These are phyloP conservation scores for Guadua angustifolia DNA, from an alignment of 176 grass and related monocot species.

Conservation along the genomic window DNA sequence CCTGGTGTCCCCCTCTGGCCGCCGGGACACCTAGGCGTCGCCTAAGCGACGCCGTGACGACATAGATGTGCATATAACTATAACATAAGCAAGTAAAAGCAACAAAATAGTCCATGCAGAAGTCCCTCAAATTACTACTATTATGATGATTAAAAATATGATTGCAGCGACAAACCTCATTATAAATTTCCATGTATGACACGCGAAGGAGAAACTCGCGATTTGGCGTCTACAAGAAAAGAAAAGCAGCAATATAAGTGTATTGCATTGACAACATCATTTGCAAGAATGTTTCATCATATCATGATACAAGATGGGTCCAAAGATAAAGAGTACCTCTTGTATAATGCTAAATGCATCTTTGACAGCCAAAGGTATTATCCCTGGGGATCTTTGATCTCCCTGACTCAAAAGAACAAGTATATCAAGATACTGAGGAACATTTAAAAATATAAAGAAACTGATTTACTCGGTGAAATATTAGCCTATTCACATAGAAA, in stretches of 20 bases:
- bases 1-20: too few species aligned
- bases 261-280: conserved; percentile 11
- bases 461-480: background rate
- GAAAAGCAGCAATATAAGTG: conserved; percentile 30
- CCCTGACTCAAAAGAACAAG: conserved; percentile 63
- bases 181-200: conserved; percentile 99
- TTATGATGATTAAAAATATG: conserved; percentile 32
- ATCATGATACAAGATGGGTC: conserved; percentile 11
- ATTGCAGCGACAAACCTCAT: conserved; percentile 69
- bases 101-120: conserved; percentile 14
- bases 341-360: conserved; percentile 99
- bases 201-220: conserved; percentile 97
- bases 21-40: too few species aligned
- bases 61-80: background rate
- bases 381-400: conserved; percentile 99
- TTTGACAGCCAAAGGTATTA: conserved; percentile 99
- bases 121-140: conserved; percentile 24
- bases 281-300: background rate
- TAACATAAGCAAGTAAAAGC: conserved; percentile 19
- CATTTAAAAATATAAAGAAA: conserved; percentile 43
- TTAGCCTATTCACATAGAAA: conserved; percentile 18
- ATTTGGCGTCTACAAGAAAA: conserved; percentile 75
- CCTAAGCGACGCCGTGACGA: too few species aligned
- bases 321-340: conserved; percentile 65
- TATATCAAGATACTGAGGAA: conserved; percentile 40